Evolutionary conservation across 306 rosid species (phyloP).

Genomic region (Lathyrus oleraceus): DNA sequence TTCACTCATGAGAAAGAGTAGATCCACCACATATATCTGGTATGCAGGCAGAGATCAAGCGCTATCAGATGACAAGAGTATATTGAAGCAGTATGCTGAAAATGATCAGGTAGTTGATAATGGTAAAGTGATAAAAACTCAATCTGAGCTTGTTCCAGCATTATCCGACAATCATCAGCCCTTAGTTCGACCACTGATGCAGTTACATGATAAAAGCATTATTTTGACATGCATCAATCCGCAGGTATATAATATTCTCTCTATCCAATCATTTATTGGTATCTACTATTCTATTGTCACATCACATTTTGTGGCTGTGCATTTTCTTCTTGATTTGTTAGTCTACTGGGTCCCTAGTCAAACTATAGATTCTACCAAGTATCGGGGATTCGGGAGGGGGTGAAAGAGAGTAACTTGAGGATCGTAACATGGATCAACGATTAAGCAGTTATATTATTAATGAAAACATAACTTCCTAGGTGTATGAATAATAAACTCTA

Average conservation of each 20-base stretch:
- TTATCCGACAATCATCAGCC: constrained; percentile 77
- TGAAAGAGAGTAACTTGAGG: not conserved
- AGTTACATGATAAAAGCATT: constrained; percentile 81
- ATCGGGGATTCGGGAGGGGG: no score
- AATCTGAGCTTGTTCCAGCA: constrained; percentile 84
- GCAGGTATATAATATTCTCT: constrained; percentile 52
- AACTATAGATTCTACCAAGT: not conserved
- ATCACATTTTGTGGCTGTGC: constrained; percentile 9
- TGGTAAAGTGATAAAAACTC: constrained; percentile 81
- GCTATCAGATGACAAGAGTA: constrained; percentile 84
- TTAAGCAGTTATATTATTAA: no score
- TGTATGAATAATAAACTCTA: constrained; percentile 6
- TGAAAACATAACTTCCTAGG: not conserved
- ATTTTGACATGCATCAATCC: constrained; percentile 97
- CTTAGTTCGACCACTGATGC: constrained; percentile 77
- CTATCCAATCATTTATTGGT: constrained; percentile 19
- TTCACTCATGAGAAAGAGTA: constrained; percentile 78
- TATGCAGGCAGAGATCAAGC: constrained; percentile 84
- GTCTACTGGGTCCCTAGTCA: not conserved
- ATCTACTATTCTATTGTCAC: constrained; percentile 15
- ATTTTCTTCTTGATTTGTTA: constrained; percentile 15
- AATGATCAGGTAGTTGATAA: constrained; percentile 89
- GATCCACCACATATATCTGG: constrained; percentile 82
- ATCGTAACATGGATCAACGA: not conserved
- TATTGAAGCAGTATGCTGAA: constrained; percentile 92